These are phyloP conservation scores for Neolentinus lepideus DNA, from an alignment of 1,284 basidiomycete species.

Conservation along the genomic window DNA sequence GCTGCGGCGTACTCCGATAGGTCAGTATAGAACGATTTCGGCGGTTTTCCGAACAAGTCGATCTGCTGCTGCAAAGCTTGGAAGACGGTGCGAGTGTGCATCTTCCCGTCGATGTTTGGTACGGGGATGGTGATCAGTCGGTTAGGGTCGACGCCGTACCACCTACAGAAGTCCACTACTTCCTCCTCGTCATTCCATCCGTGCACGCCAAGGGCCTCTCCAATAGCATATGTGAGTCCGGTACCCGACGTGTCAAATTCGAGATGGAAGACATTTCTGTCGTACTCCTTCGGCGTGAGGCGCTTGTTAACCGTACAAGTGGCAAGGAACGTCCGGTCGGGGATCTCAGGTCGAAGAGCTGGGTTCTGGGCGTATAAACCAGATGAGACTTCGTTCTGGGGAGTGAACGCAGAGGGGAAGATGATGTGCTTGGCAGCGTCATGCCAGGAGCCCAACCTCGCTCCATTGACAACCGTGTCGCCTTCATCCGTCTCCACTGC, in stretches of 20 bases:
- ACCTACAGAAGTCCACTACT: conserved; percentile 83
- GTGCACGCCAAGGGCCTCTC: conserved; percentile 95
- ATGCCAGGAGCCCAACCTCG: conserved; percentile 72
- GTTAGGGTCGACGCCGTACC: conserved; percentile 86
- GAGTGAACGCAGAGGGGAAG: conserved; percentile 79
- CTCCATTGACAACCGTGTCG: conserved; percentile 50
- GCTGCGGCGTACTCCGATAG: conserved; percentile 74
- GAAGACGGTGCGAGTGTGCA: conserved; percentile 90
- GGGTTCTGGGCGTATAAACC: conserved; percentile 50
- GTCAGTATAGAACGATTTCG: conserved; percentile 92
- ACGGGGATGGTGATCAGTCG: conserved; percentile 81
- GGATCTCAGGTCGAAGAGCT: conserved; percentile 78
- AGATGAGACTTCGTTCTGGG: conserved; percentile 27
- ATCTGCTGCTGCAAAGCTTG: conserved; percentile 96
- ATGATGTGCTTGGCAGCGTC: conserved; percentile 86
- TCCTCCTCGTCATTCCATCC: conserved; percentile 96
- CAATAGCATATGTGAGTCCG: conserved; percentile 91
- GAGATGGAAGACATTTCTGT: conserved; percentile 98
- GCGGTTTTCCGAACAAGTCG: conserved; percentile 93
- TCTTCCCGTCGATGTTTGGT: conserved; percentile 45
- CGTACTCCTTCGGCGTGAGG: conserved; percentile 91
- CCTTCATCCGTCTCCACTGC: conserved; percentile 48
- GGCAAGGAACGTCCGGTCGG: conserved; percentile 90
- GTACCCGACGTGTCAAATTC: conserved; percentile 93
- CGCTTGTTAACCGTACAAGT: conserved; percentile 93